These are phyloP conservation scores for Priceomyces melissophilus DNA, from an alignment of 805 yeast genomes.

Conservation along the genomic window DNA sequence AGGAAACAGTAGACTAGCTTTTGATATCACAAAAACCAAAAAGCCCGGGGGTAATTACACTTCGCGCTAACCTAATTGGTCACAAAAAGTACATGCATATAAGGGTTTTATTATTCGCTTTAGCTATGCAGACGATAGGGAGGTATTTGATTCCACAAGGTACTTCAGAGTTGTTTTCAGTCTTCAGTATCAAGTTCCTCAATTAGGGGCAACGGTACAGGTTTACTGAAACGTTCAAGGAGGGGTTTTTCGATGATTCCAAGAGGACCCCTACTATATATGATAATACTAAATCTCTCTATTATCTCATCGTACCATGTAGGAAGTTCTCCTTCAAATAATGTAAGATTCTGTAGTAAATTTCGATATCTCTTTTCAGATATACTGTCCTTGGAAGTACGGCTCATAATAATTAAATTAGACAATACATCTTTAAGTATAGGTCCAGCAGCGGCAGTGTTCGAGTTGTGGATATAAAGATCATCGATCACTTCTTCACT, in stretches of 20 bases:
- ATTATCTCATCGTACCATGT: slow-evolving; percentile 35
- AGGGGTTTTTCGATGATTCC: slow-evolving; percentile 40
- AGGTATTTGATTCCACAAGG: too few relatives aligned
- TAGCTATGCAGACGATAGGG: background rate
- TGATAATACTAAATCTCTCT: slow-evolving; percentile 33
- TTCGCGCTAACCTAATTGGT: slow-evolving; percentile 12
- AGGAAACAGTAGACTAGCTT: background rate
- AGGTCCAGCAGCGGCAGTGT: slow-evolving; percentile 23
- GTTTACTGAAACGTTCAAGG: slow-evolving; percentile 36
- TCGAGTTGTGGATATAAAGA: slow-evolving; percentile 27
- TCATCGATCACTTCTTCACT: slow-evolving; percentile 39
- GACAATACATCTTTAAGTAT: slow-evolving; percentile 27
- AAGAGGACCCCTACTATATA: slow-evolving; percentile 39
- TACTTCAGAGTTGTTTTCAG: slow-evolving; percentile 17
- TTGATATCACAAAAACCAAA: slow-evolving; percentile 11
- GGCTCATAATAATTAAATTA: slow-evolving; percentile 34
- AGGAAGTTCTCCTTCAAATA: slow-evolving; percentile 21
- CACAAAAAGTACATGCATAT: slow-evolving; percentile 1
- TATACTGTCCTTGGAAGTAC: slow-evolving; percentile 16
- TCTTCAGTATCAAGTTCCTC: slow-evolving; percentile 44
- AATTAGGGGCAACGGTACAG: slow-evolving; percentile 30
- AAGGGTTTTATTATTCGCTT: background rate
- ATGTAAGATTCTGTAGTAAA: slow-evolving; percentile 20
- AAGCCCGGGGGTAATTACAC: slow-evolving; percentile 9
- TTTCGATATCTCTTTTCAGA: slow-evolving; percentile 26